Evolutionary conservation across 305 asterid species (phyloP), one percentile per base, ranked within the genome.

Genomic region (Plantago coronopus): DNA sequence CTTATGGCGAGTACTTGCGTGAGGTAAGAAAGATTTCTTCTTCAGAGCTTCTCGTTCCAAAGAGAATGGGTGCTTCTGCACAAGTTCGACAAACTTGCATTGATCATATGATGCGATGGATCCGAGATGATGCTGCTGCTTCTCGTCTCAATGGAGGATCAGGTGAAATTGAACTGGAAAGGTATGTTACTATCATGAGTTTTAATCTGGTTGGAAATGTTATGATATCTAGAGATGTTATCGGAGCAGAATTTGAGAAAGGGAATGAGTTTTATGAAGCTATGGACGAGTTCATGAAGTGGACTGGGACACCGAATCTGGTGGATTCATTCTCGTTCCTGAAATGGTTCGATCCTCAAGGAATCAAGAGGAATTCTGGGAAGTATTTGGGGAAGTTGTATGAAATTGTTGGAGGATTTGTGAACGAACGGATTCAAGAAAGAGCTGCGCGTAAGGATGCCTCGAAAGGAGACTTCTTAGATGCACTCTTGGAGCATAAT

Each of bases 261-360:
- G 62, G 27, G 27, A 57, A 40, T 37, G 48, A 57, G 23, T 37
- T 57, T 16, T 18, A 14, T 19, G 49, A 40, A 3, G 27, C 34
- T 7, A 16, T 57, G 48, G 20, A 19, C 29, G 15, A 37, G 31
- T 18, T 43, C 46, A 57, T 57, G 61, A 17, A 56, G 46, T 56
- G 61, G 48, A 16, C 2, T 17, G 61, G 47, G 48, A 56, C 9
- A 20, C 61, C 61, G 0, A 56, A 57, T 38, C 18, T 57, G 27
- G 62, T 22, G 34, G 62, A 57, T 38, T 18, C n/a, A 3, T 37
- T 57, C 17, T 49, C 62, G 10, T 57, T 57, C 19, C 20, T 57
- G 48, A 57, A 38, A 44, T 57, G 62, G 50, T 0, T 57, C 21
- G 62, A 57, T 42, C 62, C 62, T 11, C 62, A 57, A 13, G 62